Evolutionary conservation across 2,329 filamentous ascomycete species (phyloP).

Genomic region (Penicillium hesseltinei): DNA sequence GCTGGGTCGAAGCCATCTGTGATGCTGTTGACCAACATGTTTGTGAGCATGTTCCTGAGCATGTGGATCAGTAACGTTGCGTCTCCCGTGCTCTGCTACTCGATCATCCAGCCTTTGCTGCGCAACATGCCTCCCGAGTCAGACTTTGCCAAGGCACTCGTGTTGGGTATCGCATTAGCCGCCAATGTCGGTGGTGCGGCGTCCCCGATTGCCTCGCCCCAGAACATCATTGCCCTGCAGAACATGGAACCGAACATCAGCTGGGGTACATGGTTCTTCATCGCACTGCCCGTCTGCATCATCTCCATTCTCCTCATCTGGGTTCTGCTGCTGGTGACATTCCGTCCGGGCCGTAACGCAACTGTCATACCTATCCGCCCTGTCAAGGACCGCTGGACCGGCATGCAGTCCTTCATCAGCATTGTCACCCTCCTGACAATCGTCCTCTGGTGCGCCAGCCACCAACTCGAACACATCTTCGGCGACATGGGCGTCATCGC

Average conservation of each 20-base stretch:
- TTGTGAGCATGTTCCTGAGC: constrained; percentile 93
- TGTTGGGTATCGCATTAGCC: constrained; percentile 90
- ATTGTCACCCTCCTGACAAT: constrained; percentile 82
- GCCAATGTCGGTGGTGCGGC: constrained; percentile 96
- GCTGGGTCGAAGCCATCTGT: constrained; percentile 86
- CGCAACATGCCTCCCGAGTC: constrained; percentile 88
- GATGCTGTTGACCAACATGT: constrained; percentile 96
- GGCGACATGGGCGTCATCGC: constrained; percentile 98
- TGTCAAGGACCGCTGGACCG: constrained; percentile 82
- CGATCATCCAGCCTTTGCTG: constrained; percentile 95
- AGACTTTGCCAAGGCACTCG: constrained; percentile 89
- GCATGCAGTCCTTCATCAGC: constrained; percentile 89
- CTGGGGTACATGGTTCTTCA: constrained; percentile 97
- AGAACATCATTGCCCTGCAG: constrained; percentile 93
- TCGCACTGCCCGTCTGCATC: constrained; percentile 87
- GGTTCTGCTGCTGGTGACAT: constrained; percentile 78
- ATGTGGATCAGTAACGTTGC: constrained; percentile 99
- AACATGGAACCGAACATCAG: constrained; percentile 91
- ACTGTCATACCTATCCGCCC: constrained; percentile 89
- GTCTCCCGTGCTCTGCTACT: constrained; percentile 93
- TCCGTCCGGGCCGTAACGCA: constrained; percentile 79
- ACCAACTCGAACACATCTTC: constrained; percentile 82
- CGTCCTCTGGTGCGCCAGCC: constrained; percentile 84
- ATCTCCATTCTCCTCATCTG: constrained; percentile 87
- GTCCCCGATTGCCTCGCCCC: constrained; percentile 93